Evolutionary conservation across 2,329 filamentous ascomycete genomes (phyloP).

Genomic region (Epichloe sibirici): DNA sequence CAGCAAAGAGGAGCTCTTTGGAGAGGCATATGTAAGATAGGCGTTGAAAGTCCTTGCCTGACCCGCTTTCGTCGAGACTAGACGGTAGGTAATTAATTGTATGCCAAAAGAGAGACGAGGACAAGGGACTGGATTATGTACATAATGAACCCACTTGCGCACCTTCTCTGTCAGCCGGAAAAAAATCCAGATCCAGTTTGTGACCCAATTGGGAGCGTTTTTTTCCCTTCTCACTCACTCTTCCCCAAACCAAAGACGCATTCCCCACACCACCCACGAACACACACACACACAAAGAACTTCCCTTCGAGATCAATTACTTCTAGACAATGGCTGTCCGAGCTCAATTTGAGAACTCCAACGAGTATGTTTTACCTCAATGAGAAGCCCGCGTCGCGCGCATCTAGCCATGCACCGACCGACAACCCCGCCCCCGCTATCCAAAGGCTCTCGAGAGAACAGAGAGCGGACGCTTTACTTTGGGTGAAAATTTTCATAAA

Average conservation of each 20-base stretch:
- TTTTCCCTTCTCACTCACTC: neutral
- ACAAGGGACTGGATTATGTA: neutral
- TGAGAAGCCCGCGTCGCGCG: neutral
- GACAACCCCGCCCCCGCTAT: conserved; percentile 16
- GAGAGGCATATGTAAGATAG: too few species aligned
- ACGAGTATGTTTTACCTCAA: conserved; percentile 54
- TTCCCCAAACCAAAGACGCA: neutral
- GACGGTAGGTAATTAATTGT: too few species aligned
- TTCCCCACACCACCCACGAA: neutral
- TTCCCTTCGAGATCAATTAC: neutral
- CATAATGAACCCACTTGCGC: neutral
- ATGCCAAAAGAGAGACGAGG: too few species aligned
- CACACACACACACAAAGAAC: neutral
- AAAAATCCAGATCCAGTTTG: conserved; percentile 2
- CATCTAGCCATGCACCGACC: neutral
- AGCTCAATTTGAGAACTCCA: conserved; percentile 79
- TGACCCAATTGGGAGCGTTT: conserved; percentile 1
- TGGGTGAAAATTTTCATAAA: neutral
- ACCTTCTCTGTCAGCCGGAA: neutral
- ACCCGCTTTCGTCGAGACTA: too few species aligned
- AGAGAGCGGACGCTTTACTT: neutral
- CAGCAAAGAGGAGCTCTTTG: too few species aligned
- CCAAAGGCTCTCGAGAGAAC: neutral
- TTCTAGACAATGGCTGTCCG: conserved; percentile 48
- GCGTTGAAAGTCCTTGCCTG: too few species aligned